phyloP scores from a whole-genome alignment of 2,329 filamentous ascomycete genomes.

The Colletotrichum cuscutae region DNA sequence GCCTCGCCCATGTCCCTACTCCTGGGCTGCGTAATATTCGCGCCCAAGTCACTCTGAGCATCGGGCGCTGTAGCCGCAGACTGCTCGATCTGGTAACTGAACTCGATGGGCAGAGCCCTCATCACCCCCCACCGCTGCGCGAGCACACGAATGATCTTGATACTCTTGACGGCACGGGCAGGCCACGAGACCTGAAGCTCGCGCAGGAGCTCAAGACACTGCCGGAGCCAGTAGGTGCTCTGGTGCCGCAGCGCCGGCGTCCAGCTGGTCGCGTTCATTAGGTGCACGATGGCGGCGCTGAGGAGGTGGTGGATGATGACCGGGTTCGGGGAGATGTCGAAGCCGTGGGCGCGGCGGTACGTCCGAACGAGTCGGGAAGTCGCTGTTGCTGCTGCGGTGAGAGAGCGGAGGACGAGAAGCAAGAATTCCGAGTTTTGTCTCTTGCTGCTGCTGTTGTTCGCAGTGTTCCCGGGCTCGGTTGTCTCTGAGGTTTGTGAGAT shows the following conservation, averaged over 20 bases:
- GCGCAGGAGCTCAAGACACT: conserved; percentile 31
- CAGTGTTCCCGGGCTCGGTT: not conserved
- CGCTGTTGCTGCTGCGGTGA: conserved; percentile 31
- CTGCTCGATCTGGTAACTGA: conserved; percentile 13
- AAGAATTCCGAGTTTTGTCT: conserved; percentile 23
- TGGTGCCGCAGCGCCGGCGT: conserved; percentile 27
- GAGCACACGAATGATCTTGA: conserved; percentile 20
- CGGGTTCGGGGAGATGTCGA: conserved; percentile 28
- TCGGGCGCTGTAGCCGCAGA: not conserved
- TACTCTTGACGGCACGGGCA: conserved; percentile 14
- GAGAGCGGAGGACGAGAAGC: conserved; percentile 31
- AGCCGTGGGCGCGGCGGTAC: conserved; percentile 31
- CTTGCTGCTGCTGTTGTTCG: not conserved
- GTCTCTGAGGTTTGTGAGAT: not conserved
- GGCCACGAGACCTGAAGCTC: conserved; percentile 19
- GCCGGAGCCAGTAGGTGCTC: conserved; percentile 34
- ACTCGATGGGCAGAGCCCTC: conserved; percentile 23
- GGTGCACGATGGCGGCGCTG: conserved; percentile 34
- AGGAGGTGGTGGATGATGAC: conserved; percentile 36
- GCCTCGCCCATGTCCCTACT: not conserved
- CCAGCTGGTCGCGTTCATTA: conserved; percentile 35
- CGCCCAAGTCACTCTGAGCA: not conserved
- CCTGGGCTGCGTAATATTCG: not conserved
- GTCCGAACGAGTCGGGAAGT: conserved; percentile 27
- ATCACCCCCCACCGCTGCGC: conserved; percentile 27